Base-by-base conservation (phyloP, 1,139 yeast species). In the Saccharomyces hybrid region DNA sequence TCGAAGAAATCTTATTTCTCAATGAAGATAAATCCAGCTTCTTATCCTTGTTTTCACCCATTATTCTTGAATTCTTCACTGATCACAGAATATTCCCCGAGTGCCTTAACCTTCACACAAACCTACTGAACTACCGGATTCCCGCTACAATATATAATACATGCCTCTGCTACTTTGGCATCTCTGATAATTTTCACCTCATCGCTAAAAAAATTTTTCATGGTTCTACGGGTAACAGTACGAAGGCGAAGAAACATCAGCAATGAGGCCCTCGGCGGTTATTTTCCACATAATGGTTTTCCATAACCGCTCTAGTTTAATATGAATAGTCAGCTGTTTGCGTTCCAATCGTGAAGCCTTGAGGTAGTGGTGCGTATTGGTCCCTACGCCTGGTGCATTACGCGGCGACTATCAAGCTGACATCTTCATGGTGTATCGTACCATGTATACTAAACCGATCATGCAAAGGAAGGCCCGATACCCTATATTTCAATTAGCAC, bases 1-100 rank as follows among this genome's bases (percentile, higher is more conserved):
- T 62, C 53, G 68, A 58, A 48, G 83, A 71, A 53, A 83, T 80
- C 71, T 79, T 82, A 62, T 80, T 85, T 70, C 78, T 81, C 68
- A 83, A 73, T 50, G 84, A 78, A 54, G 82, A 68, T 64, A 83
- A 72, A 68, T 78, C 62, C n/a, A 62, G 44, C 24, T 19, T 19
- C 12, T 38, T 38, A 24, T 19, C 44, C 24, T 19, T 46, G 34
- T 47, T 57, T n/a, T 49, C 54, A 49, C 59, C 58, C 58, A 58
- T 58, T 44, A 42, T 44, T 28, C 32, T 14, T 42, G 11, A 12
- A 38, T 38, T 16, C 14, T 38, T 42, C 19, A 16, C 16, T 14
- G 14, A 42, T n/a, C 26, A 24, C 26, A 21, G 16, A n/a, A 42
- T 6, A 42, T 11, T 12, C 19, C 19, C 8, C 14, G 14, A 21